Base-by-base conservation (phyloP, 1,284 basidiomycete genomes). In the Ceratobasidium sp. region DNA sequence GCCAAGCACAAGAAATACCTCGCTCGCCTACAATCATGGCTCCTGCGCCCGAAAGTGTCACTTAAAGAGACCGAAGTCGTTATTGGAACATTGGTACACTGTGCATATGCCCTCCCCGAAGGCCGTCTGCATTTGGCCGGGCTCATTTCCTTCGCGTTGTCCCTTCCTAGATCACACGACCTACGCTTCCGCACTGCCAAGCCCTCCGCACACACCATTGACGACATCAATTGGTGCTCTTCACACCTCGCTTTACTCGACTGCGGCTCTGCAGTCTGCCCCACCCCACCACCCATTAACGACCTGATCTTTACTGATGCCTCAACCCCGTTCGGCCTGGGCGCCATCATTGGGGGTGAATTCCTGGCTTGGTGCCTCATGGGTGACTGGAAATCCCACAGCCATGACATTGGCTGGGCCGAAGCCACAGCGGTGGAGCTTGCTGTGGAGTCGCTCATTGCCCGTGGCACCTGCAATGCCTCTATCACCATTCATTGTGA, bases 371-470 rank as follows among this genome's bases (percentile, higher is more conserved):
- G 82, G 81, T 58, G 53, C 3, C 77, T 82, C 21, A 21, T 23
- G 0, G 18, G 58, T 0, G 74, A 74, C 2, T 82, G 81, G 80
- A 75, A 78, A 28, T 16, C 69, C 0, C 59, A 76, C 4, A 73
- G 75, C 0, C 61, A 77, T 2, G 78, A 85, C 63, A 83, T 83
- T 51, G 78, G 80, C 1, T 84, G 83, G 83, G 82, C 79, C 0
- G 82, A 84, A 73, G 79, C 81, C 53, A 74, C 83, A 0, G 82
- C 80, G 0, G 75, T 83, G 3, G 80, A 83, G 73, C 74, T 83
- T 1, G 73, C 76, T 0, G 63, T 78, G 0, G 66, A 61, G 1
- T 49, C 64, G 8, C n/a, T 78, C 3, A 46, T 58, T 1, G 44
- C 46, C 8, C 25, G 38, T 8, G 69, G 73, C 1, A 38, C 30